These are phyloP conservation scores for Avena insularis DNA, from an alignment of 176 grass and related monocot genomes.

Conservation along the genomic window DNA sequence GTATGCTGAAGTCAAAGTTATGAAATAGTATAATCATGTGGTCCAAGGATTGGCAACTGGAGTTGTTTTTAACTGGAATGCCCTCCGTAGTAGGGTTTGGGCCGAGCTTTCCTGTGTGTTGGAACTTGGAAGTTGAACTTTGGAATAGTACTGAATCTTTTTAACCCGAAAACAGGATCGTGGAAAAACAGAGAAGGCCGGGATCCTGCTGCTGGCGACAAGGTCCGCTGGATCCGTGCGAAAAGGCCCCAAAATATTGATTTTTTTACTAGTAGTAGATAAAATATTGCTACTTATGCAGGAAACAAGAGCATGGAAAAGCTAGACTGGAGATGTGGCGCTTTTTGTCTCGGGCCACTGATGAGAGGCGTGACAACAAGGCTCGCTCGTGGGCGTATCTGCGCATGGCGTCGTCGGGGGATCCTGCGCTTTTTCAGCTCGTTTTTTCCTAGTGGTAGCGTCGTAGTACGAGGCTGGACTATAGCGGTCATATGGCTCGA, in stretches of 20 bases:
- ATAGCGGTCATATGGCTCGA: too few species aligned
- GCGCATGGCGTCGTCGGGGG: background rate
- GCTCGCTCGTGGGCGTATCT: slow-evolving; percentile 17
- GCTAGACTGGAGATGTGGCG: background rate
- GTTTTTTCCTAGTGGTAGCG: background rate
- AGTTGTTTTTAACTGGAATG: too few species aligned
- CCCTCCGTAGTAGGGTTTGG: too few species aligned
- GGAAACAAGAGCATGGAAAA: slow-evolving; percentile 32
- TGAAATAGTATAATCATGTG: too few species aligned
- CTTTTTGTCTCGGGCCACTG: slow-evolving; percentile 39
- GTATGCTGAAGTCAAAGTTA: too few species aligned
- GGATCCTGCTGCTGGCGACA: slow-evolving; percentile 23
- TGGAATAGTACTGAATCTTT: background rate
- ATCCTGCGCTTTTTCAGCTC: background rate
- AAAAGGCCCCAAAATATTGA: slow-evolving; percentile 20
- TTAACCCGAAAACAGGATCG: background rate
- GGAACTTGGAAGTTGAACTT: too few species aligned
- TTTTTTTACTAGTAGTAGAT: too few species aligned
- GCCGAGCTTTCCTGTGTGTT: too few species aligned
- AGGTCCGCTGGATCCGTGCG: slow-evolving; percentile 44
- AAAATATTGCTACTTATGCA: background rate
- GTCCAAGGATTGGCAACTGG: too few species aligned
- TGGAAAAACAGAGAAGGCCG: background rate
- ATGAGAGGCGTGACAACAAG: slow-evolving; percentile 20
- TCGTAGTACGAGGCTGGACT: background rate